Base-by-base conservation (phyloP, 495 filamentous ascomycete species). In the Evansstolkia leycettana region DNA sequence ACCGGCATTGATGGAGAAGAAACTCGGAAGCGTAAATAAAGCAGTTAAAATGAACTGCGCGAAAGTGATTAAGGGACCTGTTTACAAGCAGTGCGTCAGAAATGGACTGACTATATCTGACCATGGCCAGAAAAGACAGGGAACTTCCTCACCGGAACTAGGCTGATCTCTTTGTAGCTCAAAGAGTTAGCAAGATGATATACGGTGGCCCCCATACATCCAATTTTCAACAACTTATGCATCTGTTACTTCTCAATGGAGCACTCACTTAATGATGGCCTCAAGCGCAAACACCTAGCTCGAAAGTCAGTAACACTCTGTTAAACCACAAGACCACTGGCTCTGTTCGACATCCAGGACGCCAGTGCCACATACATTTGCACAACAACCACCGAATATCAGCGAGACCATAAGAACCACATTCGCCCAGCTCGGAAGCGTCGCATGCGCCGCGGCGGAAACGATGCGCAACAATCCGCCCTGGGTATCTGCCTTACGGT, bases 301-400 rank as follows among this genome's bases (percentile, higher is more conserved):
- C n/a, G 39, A 39, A 17, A 36, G 31, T 45, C 37, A 42, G 52
- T 37, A 50, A 46, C 37, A 35, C 34, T n/a, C n/a, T n/a, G n/a
- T n/a, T n/a, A n/a, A n/a, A n/a, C n/a, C n/a, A n/a, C n/a, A n/a
- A n/a, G n/a, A n/a, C n/a, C n/a, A n/a, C n/a, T n/a, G n/a, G n/a
- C n/a, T n/a, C n/a, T n/a, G n/a, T n/a, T n/a, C n/a, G n/a, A n/a
- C n/a, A n/a, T n/a, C n/a, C n/a, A n/a, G 9, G 20, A 23, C 20
- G 5, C 5, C 4, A 23, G 20, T 23, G 4, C 5, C 20, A 23
- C 72, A 58, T 56, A 98, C 90, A 68, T 96, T 99, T 19, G 87
- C 86, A 67, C 90, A 99, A 52, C 90, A 99, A 24, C 90, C 90
- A 26, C 92, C 90, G 53, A 98, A 94, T 31, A 98, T 98, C 37